Evolutionary conservation across 2,329 filamentous ascomycete genomes (phyloP).

Genomic region (Fusarium brachygibbosum): DNA sequence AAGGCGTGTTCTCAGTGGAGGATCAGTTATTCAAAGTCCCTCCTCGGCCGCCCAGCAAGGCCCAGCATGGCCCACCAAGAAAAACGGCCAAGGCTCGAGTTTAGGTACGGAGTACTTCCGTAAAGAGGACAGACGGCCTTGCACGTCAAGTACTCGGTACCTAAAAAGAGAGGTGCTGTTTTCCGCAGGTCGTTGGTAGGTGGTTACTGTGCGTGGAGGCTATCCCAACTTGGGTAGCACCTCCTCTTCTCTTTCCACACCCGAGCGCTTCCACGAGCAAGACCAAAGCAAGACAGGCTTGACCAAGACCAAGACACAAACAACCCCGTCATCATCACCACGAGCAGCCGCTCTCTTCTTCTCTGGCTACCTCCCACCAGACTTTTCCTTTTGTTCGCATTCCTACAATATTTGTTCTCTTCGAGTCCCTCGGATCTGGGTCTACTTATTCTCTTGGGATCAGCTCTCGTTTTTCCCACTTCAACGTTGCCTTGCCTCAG

Average conservation of each 20-base stretch:
- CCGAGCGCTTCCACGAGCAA: conserved; percentile 39
- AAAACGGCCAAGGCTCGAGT: conserved; percentile 25
- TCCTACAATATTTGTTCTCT: conserved; percentile 18
- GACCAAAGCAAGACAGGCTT: conserved; percentile 17
- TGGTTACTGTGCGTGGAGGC: conserved; percentile 23
- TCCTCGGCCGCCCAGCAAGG: conserved; percentile 26
- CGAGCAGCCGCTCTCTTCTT: conserved; percentile 29
- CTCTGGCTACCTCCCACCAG: conserved; percentile 28
- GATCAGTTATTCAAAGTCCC: conserved; percentile 34
- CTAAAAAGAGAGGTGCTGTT: conserved; percentile 13
- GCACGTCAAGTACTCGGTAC: conserved; percentile 23
- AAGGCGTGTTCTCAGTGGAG: conserved; percentile 38
- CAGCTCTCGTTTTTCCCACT: conserved; percentile 35
- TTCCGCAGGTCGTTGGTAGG: conserved; percentile 22
- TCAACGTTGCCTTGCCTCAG: conserved; percentile 34
- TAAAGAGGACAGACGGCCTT: neutral
- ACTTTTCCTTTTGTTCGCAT: conserved; percentile 24
- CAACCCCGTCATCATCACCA: conserved; percentile 41
- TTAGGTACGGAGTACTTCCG: conserved; percentile 35
- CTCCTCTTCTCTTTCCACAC: conserved; percentile 42
- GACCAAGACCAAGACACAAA: conserved; percentile 39
- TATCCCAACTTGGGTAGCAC: conserved; percentile 42
- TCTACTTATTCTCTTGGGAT: conserved; percentile 33
- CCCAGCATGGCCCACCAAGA: conserved; percentile 27
- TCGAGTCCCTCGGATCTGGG: conserved; percentile 21